A percentile compares a stretch with the other conserved stretches of the same genome.
phyloP scores from a whole-genome alignment of 352 stramenopile species.

The Pythium volutum region DNA sequence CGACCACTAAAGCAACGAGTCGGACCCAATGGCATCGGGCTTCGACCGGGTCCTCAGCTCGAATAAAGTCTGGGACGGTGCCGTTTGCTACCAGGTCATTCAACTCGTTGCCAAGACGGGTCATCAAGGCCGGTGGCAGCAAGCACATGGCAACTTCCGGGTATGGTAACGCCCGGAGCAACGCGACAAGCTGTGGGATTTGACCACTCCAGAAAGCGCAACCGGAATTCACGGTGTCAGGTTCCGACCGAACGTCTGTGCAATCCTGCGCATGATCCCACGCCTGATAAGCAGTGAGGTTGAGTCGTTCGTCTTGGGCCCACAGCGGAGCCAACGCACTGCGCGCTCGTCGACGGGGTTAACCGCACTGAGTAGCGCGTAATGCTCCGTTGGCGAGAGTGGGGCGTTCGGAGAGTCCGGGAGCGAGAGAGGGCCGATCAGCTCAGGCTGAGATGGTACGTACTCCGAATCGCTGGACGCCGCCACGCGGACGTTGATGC shows the following conservation, averaged over 20 bases:
- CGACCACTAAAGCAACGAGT: not conserved
- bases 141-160: constrained; percentile 2
- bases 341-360: not conserved
- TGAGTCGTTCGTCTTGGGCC: not conserved
- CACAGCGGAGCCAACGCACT: not conserved
- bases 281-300: not conserved
- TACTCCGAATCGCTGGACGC: not conserved
- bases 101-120: not conserved
- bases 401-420: not conserved
- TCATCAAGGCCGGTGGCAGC: too few species aligned
- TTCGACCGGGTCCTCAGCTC: not conserved
- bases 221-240: not conserved
- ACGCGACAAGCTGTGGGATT: not conserved
- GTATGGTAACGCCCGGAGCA: constrained; percentile 1
- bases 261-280: not conserved
- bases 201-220: not conserved
- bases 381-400: not conserved
- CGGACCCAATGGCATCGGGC: not conserved
- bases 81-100: not conserved
- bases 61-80: not conserved
- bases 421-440: not conserved
- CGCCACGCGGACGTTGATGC: not conserved
- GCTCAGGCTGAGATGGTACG: not conserved
- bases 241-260: too few species aligned
- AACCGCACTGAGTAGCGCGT: not conserved